A percentile compares a stretch with the other conserved stretches of the same genome.
These are phyloP conservation scores for Pulveroboletus sp. DNA, from an alignment of 768 basidiomycete species.

Conservation along the genomic window DNA sequence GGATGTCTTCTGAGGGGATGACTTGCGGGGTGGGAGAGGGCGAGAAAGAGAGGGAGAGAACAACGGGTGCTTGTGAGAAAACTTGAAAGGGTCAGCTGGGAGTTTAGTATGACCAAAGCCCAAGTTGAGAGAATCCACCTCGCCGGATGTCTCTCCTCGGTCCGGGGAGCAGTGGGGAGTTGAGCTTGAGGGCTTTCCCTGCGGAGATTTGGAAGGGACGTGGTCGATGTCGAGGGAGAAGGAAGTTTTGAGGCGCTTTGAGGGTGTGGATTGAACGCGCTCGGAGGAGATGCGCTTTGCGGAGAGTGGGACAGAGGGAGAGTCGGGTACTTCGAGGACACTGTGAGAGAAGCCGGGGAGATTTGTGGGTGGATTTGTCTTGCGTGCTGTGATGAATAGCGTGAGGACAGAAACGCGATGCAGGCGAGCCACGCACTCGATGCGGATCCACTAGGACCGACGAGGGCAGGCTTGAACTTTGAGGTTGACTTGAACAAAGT, in stretches of 20 bases:
- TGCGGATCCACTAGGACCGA: constrained; percentile 1
- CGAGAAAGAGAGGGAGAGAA: not conserved
- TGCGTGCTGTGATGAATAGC: constrained; percentile 19
- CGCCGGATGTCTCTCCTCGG: constrained; percentile 11
- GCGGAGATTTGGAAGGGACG: constrained; percentile 5
- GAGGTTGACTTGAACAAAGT: constrained; percentile 17
- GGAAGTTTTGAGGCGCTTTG: constrained; percentile 33
- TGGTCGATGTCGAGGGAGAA: constrained; percentile 25
- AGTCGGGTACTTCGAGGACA: constrained; percentile 15
- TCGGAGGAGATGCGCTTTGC: constrained; percentile 30
- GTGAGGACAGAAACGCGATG: constrained; percentile 5
- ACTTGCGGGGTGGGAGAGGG: not conserved
- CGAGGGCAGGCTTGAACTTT: constrained; percentile 45
- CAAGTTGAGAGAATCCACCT: constrained; percentile 24
- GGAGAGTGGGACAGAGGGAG: constrained; percentile 14
- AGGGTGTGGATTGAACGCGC: constrained; percentile 1
- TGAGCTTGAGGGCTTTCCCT: not conserved
- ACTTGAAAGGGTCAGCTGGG: constrained; percentile 20
- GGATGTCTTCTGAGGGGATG: constrained; percentile 8
- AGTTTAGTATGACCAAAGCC: not conserved
- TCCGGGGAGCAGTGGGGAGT: constrained; percentile 16
- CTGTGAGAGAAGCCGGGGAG: constrained; percentile 15
- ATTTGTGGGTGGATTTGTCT: constrained; percentile 1
- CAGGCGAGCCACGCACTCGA: constrained; percentile 2
- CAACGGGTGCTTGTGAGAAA: constrained; percentile 1